Evolutionary conservation across 331 rosid species (phyloP), one percentile per base, ranked within the genome.

Genomic region (Cucumis variabilis): DNA sequence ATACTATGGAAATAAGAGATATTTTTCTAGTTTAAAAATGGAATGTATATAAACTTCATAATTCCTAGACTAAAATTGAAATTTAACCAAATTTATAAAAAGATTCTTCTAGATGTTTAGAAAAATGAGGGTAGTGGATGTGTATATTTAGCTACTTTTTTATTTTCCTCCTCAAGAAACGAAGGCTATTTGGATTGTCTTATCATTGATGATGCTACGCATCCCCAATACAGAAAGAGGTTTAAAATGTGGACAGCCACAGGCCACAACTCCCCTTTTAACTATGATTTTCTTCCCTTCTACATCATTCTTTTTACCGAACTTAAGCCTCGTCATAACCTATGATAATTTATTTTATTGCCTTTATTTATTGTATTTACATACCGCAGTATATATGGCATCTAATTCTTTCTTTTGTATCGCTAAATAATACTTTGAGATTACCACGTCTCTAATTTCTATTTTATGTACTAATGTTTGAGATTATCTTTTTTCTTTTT

Each of bases 281-380:
- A 70, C 13, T 28, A 70, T 27, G 13, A 71, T 72, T 30, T 33
- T 71, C 77, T 71, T 30, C n/a, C 78, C 13, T 30, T 30, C 30
- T 6, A 28, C n/a, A 71, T 71, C 81, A 21, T 76, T 71, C 81
- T 75, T 76, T 76, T 76, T 46, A 76, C 62, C 82, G 5, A 76
- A 76, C 82, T 76, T 21, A 23, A 46, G 60, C 82, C 33, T 19
- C 11, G 5, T 33, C 60, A 23, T 76, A 4, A 0, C 60, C 20
- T 23, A 76, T 46, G 2, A 76, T 76, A 44, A 23, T n/a, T 76
- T 76, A 76, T 44, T 76, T 76, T 76, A n/a, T 8, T 76, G 82
- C 33, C 82, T 75, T 76, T 8, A 15, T 17, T n/a, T n/a, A n/a
- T n/a, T n/a, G n/a, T n/a, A n/a, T n/a, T 37, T 73, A 37, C 25